Evolutionary conservation across 345 rosid genomes (phyloP).

Genomic region (rapeseed (Brassica napus)): DNA sequence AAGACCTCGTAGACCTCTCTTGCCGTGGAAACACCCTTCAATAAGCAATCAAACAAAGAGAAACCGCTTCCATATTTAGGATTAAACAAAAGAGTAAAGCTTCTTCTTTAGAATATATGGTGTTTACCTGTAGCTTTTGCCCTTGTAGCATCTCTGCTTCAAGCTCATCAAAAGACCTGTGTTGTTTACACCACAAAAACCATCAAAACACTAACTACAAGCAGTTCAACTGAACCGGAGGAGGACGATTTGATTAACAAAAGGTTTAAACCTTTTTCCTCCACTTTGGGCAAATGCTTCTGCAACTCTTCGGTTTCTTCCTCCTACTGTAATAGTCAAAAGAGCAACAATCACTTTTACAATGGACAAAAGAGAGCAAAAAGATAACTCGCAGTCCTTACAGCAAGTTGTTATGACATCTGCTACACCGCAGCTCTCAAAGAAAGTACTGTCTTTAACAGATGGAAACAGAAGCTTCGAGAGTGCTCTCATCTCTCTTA

Average conservation of each 20-base stretch:
- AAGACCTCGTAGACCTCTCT: slow-evolving; percentile 83
- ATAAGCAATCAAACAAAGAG: slow-evolving; percentile 5
- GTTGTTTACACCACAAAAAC: slow-evolving; percentile 13
- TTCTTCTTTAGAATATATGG: not conserved
- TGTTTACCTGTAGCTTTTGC: slow-evolving; percentile 85
- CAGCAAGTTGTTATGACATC: slow-evolving; percentile 93
- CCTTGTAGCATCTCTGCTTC: slow-evolving; percentile 95
- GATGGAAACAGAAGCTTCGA: slow-evolving; percentile 83
- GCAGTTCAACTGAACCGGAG: not conserved
- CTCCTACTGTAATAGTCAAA: slow-evolving; percentile 62
- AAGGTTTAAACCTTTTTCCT: slow-evolving; percentile 66
- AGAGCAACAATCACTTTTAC: not conserved
- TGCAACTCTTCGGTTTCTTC: slow-evolving; percentile 89
- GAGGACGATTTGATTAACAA: not conserved
- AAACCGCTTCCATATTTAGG: slow-evolving; percentile 1
- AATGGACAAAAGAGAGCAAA: not conserved
- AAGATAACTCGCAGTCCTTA: slow-evolving; percentile 44
- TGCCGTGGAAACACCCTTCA: slow-evolving; percentile 87
- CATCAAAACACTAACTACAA: slow-evolving; percentile 13
- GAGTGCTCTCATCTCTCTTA: slow-evolving; percentile 88
- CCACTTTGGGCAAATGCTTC: slow-evolving; percentile 83
- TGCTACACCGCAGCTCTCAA: slow-evolving; percentile 96
- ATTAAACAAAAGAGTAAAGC: not conserved
- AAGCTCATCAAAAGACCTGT: slow-evolving; percentile 94
- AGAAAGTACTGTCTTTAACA: slow-evolving; percentile 82